Evolutionary conservation across 768 basidiomycete genomes (phyloP).

Genomic region (Calocybe gangraenosa): DNA sequence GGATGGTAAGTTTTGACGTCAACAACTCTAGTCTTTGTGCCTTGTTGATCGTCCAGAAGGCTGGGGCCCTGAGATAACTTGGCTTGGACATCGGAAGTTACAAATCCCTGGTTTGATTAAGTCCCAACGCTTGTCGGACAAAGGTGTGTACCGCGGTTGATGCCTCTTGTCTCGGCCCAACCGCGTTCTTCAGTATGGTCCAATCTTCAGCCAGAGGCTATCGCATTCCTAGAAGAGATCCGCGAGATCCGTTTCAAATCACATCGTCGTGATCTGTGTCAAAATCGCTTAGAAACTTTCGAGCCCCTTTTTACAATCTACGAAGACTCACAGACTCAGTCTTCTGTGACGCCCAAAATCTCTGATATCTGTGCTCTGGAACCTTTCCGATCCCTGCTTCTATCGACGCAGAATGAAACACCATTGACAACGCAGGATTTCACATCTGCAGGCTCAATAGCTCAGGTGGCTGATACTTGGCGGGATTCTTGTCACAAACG

Average conservation of each 20-base stretch:
- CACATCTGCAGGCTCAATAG: conserved; percentile 7
- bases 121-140: conserved; percentile 20
- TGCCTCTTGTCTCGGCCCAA: not conserved
- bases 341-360: conserved; percentile 9
- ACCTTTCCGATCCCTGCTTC: conserved; percentile 19
- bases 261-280: conserved; percentile 3
- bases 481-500: no score
- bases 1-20: no score
- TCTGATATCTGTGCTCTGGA: conserved; percentile 16
- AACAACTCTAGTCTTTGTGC: no score
- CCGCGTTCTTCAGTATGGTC: conserved; percentile 19
- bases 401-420: conserved; percentile 9
- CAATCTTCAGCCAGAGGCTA: conserved; percentile 17
- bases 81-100: conserved; percentile 6
- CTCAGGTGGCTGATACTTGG: conserved; percentile 12
- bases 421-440: conserved; percentile 8
- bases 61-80: conserved; percentile 7
- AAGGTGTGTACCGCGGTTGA: conserved; percentile 10
- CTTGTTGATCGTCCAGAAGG: not conserved
- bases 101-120: conserved; percentile 17
- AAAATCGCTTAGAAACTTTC: not conserved
- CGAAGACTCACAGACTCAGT: not conserved
- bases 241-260: conserved; percentile 8
- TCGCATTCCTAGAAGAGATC: conserved; percentile 13
- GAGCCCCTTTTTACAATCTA: not conserved